Evolutionary conservation across 192 early-diverging fungal species (phyloP), one percentile per base, ranked within the genome.

Genomic region (Nowakowskiella sp.): DNA sequence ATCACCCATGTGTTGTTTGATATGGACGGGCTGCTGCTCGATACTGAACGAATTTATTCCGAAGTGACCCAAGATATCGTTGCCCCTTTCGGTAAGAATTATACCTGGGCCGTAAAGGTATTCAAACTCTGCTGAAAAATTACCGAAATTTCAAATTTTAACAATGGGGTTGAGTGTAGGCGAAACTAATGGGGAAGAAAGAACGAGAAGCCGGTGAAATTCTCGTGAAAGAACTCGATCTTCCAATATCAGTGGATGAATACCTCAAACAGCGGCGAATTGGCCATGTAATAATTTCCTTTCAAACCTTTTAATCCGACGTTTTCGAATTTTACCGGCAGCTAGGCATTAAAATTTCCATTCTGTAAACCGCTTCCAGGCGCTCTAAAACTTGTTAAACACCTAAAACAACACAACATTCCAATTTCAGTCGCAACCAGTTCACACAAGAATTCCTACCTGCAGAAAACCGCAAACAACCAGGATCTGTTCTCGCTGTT

Each of bases 21-120:
- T 36, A 62, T 76, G 73, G 73, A 76, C 51, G 74, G 71, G 1
- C 47, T 68, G 9, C 61, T 72, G 3, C 68, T 67, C 8, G 89
- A 92, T 60, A 93, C 92, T 6, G 92, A 96, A 70, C 70, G 74
- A 16, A 80, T 96, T 49, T 96, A 96, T 66, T 84, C 89, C 4
- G 71, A 86, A 60, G 90, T 92, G 16, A 88, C 90, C 5, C 76
- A 83, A 21, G 75, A 83, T 43, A 85, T 97, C 49, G 69, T 94
- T 25, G 77, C 66, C 36, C 85, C 85, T 46, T 87, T 80, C 55
- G 85, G 87, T 28, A 54, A 64, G 28, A 52, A 9, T 7, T 71
- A 58, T 44, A 54, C 44, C 16, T 74, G 70, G 74, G 49, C 42
- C 0, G 29, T 74, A 5, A 74, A 76, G 57, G 44, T 29, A 36